A percentile compares a stretch with the other conserved stretches of the same genome.
Evolutionary conservation across 2,329 filamentous ascomycete genomes (phyloP).

Genomic region (Trichophyton schoenleinii): DNA sequence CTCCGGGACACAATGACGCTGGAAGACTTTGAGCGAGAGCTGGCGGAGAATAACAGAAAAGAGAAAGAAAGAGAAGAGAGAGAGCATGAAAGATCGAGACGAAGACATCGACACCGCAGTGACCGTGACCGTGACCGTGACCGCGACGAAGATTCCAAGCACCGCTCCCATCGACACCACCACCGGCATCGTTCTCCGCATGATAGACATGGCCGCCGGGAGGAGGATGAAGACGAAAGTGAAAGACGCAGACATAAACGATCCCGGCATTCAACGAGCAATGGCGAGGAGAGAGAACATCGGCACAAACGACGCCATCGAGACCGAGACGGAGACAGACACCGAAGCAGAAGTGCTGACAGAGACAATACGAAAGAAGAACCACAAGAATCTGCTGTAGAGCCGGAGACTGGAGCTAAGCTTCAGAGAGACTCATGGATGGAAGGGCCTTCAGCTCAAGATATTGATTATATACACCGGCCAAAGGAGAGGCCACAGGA

Average conservation of each 20-base stretch:
- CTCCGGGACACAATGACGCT: conserved; percentile 40
- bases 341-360: conserved; percentile 29
- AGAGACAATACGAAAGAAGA: conserved; percentile 15
- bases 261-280: conserved; percentile 41
- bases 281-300: conserved; percentile 37
- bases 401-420: conserved; percentile 34
- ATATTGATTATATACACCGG: conserved; percentile 61
- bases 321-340: conserved; percentile 1
- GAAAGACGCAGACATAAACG: conserved; percentile 50
- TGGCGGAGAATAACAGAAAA: conserved; percentile 43
- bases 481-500: conserved; percentile 47
- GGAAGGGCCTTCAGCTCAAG: conserved; percentile 69
- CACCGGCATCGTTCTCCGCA: conserved; percentile 29
- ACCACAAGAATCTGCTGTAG: conserved; percentile 6
- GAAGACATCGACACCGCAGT: conserved; percentile 18
- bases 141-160: conserved; percentile 21
- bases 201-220: conserved; percentile 21
- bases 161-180: conserved; percentile 35
- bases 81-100: conserved; percentile 21
- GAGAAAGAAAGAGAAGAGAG: conserved; percentile 23
- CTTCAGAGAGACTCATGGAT: conserved; percentile 82
- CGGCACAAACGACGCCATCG: conserved; percentile 38
- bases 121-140: conserved; percentile 26
- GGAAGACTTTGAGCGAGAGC: conserved; percentile 65
- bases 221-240: conserved; percentile 34